phyloP scores from a whole-genome alignment of 2,329 filamentous ascomycete species.

The Fonsecaea nubica region DNA sequence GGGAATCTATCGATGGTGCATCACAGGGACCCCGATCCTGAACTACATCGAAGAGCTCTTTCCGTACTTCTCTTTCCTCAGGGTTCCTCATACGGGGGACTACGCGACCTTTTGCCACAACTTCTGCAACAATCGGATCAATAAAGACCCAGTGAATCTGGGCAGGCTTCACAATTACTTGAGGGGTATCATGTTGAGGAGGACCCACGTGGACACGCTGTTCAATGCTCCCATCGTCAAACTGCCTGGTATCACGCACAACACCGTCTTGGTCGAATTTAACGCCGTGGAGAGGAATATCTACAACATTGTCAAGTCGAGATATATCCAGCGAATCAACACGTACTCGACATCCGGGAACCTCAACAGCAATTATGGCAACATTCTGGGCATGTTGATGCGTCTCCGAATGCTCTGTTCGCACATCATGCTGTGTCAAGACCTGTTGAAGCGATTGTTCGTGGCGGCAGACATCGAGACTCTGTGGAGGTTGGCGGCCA shows the following conservation, averaged over 20 bases:
- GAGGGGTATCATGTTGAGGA: constrained; percentile 58
- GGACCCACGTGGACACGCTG: constrained; percentile 61
- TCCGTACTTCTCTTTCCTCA: constrained; percentile 49
- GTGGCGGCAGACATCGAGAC: constrained; percentile 54
- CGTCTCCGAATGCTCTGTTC: constrained; percentile 60
- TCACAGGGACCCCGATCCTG: constrained; percentile 50
- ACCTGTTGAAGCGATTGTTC: constrained; percentile 54
- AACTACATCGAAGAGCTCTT: constrained; percentile 51
- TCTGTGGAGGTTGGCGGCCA: constrained; percentile 47
- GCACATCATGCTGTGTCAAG: constrained; percentile 58
- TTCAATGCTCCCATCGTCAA: constrained; percentile 62
- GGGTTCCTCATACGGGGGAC: constrained; percentile 41
- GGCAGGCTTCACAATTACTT: constrained; percentile 44
- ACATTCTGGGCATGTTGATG: constrained; percentile 56
- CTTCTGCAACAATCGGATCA: constrained; percentile 37
- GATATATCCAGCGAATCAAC: constrained; percentile 55
- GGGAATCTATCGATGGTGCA: constrained; percentile 48
- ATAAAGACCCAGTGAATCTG: constrained; percentile 26
- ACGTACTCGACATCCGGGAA: constrained; percentile 38
- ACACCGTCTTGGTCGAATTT: constrained; percentile 55
- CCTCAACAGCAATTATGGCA: constrained; percentile 44
- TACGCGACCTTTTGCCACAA: constrained; percentile 41
- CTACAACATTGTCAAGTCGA: constrained; percentile 59
- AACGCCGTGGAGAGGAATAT: constrained; percentile 60
- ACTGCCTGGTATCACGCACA: constrained; percentile 58